Base-by-base conservation (phyloP, 805 yeast genomes). In the Candida rishiriensis region DNA sequence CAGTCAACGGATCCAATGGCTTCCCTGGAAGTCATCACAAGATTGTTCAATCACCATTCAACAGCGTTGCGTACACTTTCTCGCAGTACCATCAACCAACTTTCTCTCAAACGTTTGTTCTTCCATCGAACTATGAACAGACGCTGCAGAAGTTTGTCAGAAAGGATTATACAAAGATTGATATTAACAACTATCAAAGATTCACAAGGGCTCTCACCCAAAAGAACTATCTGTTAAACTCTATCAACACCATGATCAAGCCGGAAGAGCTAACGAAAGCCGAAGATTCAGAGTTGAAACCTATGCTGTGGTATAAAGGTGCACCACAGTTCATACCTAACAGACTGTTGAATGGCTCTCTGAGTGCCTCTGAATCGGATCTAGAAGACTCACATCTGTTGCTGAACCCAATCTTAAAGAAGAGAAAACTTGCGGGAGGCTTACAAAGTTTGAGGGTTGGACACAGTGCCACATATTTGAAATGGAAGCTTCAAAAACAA, bases 401-500 rank as follows among this genome's bases (percentile, higher is more conserved):
- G 13, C 42, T 45, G 39, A 42, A 53, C 21, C 61, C 62, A 11
- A 36, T 52, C n/a, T 12, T 46, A 10, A 57, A 56, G 40, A 52
- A 44, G 32, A 28, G 38, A 41, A 55, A 52, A 41, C 34, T 47
- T 14, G 40, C 33, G 10, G 40, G 34, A 26, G 57, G 57, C n/a
- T 36, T 70, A 43, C 45, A 72, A 50, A 47, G 56, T 3, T 51
- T 62, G 26, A 74, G 75, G 32, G 59, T 82, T 32, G 88, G 95
- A 6, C 95, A 88, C 56, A 77, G 85, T 41, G 87, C 88, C 2
- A 72, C 73, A 55, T 89, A 85, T 57, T 61, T 88, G 58, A 86
- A 88, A 1, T 81, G 75, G 75, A 78, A 75, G 57, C 39, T 57
- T 41, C 38, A 48, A 34, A 41, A 44, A 40, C 36, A 29, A n/a